These are phyloP conservation scores for Skeletonema grethae DNA, from an alignment of 108 stramenopile genomes.

Conservation along the genomic window DNA sequence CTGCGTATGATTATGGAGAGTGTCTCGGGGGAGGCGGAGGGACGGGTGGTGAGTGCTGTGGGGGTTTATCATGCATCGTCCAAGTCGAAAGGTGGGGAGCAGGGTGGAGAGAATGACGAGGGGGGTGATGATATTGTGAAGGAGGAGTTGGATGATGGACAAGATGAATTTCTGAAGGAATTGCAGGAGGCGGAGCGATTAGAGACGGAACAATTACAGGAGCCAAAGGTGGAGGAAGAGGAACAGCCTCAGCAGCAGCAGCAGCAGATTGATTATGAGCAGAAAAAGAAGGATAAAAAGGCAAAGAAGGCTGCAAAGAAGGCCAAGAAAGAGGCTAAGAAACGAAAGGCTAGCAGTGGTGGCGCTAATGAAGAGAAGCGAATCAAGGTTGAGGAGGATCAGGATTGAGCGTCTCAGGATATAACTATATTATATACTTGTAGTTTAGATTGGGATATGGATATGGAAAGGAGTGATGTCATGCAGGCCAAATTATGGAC, in stretches of 20 bases:
- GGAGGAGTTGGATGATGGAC: neutral
- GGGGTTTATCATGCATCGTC: neutral
- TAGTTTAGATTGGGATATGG: no score
- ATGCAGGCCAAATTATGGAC: no score
- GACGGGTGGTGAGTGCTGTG: constrained; percentile 10
- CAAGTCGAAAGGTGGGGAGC: neutral
- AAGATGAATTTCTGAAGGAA: constrained; percentile 16
- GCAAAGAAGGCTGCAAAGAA: constrained; percentile 28
- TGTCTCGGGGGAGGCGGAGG: constrained; percentile 25
- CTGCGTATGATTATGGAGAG: constrained; percentile 36
- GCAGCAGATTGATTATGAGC: neutral
- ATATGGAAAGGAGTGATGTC: no score
- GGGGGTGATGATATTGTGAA: neutral
- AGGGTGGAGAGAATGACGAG: neutral
- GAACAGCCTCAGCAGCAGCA: neutral
- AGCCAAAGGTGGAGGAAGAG: neutral
- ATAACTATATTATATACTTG: no score
- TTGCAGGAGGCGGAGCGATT: constrained; percentile 19
- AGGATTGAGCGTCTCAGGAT: neutral
- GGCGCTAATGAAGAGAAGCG: constrained; percentile 2
- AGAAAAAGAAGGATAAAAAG: constrained; percentile 7
- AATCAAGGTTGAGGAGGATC: constrained; percentile 11
- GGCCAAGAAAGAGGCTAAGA: constrained; percentile 17
- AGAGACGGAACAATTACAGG: neutral
- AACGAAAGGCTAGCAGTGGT: neutral